These are phyloP conservation scores for Biancaea sappan DNA, from an alignment of 306 rosid species.

Conservation along the genomic window DNA sequence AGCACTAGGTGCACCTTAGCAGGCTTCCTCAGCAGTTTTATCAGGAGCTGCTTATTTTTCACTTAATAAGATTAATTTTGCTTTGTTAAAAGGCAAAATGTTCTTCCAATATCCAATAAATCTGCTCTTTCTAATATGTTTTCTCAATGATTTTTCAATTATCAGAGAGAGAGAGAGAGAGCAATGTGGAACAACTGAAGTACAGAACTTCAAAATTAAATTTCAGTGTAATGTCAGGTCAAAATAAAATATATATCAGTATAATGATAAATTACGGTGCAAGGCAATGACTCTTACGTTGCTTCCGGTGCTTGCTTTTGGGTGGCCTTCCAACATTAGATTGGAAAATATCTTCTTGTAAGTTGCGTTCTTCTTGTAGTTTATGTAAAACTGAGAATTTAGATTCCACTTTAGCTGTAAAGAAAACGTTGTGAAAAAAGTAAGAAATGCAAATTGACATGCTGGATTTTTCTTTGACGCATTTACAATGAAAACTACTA, in stretches of 20 bases:
- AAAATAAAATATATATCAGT: too few relatives aligned
- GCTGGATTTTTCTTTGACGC: slow-evolving; percentile 5
- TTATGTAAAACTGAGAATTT: slow-evolving; percentile 29
- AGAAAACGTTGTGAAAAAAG: slow-evolving; percentile 7
- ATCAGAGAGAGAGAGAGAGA: not conserved
- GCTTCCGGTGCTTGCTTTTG: slow-evolving; percentile 61
- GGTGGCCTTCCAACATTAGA: slow-evolving; percentile 40
- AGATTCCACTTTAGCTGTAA: slow-evolving; percentile 58
- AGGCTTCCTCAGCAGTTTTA: not conserved
- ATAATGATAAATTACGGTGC: slow-evolving; percentile 14
- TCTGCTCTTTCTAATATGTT: not conserved
- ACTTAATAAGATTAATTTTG: not conserved
- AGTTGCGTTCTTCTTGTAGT: slow-evolving; percentile 32
- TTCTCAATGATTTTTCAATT: slow-evolving; percentile 22
- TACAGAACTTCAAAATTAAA: slow-evolving; percentile 5
- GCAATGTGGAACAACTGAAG: not conserved
- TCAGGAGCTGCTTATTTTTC: not conserved
- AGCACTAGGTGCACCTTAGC: not conserved
- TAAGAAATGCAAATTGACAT: slow-evolving; percentile 10
- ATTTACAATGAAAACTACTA: slow-evolving; percentile 12
- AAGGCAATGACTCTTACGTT: slow-evolving; percentile 54
- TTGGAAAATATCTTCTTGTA: slow-evolving; percentile 30
- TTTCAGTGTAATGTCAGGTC: not conserved
- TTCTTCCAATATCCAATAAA: not conserved
- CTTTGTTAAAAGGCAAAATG: not conserved